These are phyloP conservation scores for Globisporangium radiosum DNA, from an alignment of 352 stramenopile genomes.

Conservation along the genomic window DNA sequence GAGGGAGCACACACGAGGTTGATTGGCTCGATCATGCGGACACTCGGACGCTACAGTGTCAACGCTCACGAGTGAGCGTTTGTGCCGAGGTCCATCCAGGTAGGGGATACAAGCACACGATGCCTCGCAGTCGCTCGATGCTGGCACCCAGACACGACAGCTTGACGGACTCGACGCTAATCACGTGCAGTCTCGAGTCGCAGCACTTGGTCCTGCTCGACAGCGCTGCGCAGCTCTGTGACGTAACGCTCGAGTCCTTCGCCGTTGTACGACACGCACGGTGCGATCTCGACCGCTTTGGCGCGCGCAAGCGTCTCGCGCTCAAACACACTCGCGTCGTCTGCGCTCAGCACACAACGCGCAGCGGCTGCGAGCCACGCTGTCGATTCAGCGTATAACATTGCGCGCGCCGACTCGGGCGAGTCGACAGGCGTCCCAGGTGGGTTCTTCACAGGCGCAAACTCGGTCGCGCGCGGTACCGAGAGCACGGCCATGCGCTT, in stretches of 20 bases:
- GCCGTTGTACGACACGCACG: slow-evolving; percentile 82
- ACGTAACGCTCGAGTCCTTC: slow-evolving; percentile 58
- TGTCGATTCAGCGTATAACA: slow-evolving; percentile 60
- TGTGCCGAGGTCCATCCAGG: no score
- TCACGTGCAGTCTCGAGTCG: slow-evolving; percentile 26
- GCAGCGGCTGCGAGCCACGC: slow-evolving; percentile 56
- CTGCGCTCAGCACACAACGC: slow-evolving; percentile 18
- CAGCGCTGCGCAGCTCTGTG: slow-evolving; percentile 13
- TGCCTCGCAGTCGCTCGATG: no score
- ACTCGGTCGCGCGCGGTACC: slow-evolving; percentile 89
- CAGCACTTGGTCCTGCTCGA: slow-evolving; percentile 15
- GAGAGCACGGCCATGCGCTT: slow-evolving; percentile 92
- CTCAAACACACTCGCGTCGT: slow-evolving; percentile 24
- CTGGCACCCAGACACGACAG: no score
- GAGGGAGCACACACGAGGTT: no score
- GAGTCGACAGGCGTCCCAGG: slow-evolving; percentile 70
- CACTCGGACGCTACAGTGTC: no score
- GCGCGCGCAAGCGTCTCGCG: slow-evolving; percentile 28
- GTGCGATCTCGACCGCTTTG: slow-evolving; percentile 69
- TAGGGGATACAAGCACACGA: no score
- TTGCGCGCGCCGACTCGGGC: slow-evolving; percentile 73
- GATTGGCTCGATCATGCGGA: no score
- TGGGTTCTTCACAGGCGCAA: slow-evolving; percentile 91
- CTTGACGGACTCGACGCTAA: background rate
- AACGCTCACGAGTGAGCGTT: no score